These are phyloP conservation scores for Juglanconis oblonga DNA, from an alignment of 2,329 filamentous ascomycete genomes.

Conservation along the genomic window DNA sequence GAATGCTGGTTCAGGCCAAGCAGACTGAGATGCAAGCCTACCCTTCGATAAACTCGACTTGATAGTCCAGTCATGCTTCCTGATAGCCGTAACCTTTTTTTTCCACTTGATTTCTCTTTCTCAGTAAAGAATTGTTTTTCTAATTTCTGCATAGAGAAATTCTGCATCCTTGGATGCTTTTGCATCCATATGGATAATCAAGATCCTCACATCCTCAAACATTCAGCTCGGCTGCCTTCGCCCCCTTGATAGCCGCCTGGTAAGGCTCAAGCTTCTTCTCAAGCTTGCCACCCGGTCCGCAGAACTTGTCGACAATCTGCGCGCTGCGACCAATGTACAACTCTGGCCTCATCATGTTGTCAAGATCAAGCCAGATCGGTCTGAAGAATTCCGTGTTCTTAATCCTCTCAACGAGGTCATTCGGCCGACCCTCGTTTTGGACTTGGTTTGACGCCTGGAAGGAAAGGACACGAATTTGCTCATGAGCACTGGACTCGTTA, in stretches of 20 bases:
- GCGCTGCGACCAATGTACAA: conserved; percentile 44
- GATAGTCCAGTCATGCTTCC: too few relatives aligned
- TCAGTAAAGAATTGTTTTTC: too few relatives aligned
- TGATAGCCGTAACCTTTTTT: too few relatives aligned
- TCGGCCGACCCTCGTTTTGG: conserved; percentile 61
- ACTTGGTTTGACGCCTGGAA: conserved; percentile 70
- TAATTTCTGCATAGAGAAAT: too few relatives aligned
- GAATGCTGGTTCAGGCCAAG: too few relatives aligned
- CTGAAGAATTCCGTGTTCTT: conserved; percentile 70
- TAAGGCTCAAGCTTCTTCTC: conserved; percentile 39
- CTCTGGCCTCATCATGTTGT: conserved; percentile 63
- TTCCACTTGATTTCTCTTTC: too few relatives aligned
- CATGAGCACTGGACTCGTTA: conserved; percentile 46
- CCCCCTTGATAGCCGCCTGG: conserved; percentile 30
- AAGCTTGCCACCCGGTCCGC: conserved; percentile 36
- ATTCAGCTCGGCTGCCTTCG: conserved; percentile 35
- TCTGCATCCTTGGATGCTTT: too few relatives aligned
- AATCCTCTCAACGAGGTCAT: conserved; percentile 81
- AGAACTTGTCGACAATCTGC: conserved; percentile 44
- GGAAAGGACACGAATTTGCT: conserved; percentile 79
- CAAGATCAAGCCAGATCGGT: conserved; percentile 67
- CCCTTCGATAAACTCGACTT: too few relatives aligned
- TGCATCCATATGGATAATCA: not conserved
- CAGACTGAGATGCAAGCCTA: too few relatives aligned
- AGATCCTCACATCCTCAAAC: conserved; percentile 26